Evolutionary conservation across 2,329 filamentous ascomycete species (phyloP).

Genomic region (Fusarium pilosicola): DNA sequence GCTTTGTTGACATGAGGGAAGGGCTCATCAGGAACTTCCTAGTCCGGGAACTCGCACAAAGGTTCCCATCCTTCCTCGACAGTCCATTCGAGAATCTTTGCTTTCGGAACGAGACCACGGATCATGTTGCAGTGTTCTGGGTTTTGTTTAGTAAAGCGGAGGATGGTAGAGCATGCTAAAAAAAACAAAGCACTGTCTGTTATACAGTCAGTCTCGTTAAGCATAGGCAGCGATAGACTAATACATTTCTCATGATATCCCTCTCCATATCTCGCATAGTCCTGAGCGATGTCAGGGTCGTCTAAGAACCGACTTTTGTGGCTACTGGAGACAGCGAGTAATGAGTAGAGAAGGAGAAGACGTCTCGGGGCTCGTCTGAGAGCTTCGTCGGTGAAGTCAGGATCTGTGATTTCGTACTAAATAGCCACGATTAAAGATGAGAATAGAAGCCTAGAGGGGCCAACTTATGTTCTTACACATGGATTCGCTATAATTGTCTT

Average conservation of each 20-base stretch:
- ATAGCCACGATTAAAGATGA: background rate
- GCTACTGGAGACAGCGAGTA: background rate
- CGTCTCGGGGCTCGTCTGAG: background rate
- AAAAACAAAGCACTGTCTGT: background rate
- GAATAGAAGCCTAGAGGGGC: too few species aligned
- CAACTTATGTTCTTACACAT: background rate
- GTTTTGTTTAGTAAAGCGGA: background rate
- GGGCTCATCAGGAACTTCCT: constrained; percentile 3
- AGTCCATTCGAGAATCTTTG: constrained; percentile 15
- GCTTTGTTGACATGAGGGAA: constrained; percentile 11
- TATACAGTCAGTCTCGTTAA: background rate
- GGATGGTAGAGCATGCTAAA: background rate
- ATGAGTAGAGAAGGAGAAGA: background rate
- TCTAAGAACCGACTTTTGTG: background rate
- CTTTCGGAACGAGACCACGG: background rate
- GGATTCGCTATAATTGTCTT: background rate
- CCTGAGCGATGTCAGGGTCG: background rate
- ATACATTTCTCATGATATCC: background rate
- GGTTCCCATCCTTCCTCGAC: constrained; percentile 22
- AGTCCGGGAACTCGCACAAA: constrained; percentile 21
- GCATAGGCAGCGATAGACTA: background rate
- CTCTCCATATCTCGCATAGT: background rate
- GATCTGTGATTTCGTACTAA: background rate
- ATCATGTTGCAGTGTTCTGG: constrained; percentile 16
- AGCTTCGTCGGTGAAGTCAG: background rate